Evolutionary conservation across 2,329 filamentous ascomycete genomes (phyloP), one percentile per base, ranked within the genome.

Genomic region (Immersiporthe knoxdaviesiana): DNA sequence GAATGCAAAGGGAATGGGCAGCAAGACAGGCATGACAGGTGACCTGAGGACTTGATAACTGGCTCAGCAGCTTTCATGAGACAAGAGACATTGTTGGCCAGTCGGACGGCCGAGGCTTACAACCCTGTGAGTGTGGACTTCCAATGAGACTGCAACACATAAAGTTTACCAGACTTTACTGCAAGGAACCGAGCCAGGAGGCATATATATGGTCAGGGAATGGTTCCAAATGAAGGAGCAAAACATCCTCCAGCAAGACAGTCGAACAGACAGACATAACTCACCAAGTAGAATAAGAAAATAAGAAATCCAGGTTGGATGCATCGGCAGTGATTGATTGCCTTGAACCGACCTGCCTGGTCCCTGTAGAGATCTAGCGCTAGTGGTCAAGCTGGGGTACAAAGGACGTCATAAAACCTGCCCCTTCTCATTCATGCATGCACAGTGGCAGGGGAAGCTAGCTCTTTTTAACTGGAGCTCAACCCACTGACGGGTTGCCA

Each of bases 321-420:
- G n/a, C 47, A n/a, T 12, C 10, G n/a, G 47, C n/a, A 52, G 44
- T 5, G 12, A 44, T 2, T n/a, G n/a, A n/a, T n/a, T n/a, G n/a
- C n/a, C n/a, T n/a, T n/a, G n/a, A n/a, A n/a, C n/a, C n/a, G n/a
- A n/a, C n/a, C 14, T 59, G 56, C 30, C 56, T 5, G 30, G 10
- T 37, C 56, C 56, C 56, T 59, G 56, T n/a, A 16, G 30, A 59
- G 56, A 59, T 59, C 56, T 59, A 16, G 16, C 56, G 56, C 56
- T 59, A 59, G 32, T 6, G 37, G 56, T 35, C 32, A 11, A 37
- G 30, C 56, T 21, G 56, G 56, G 56, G 56, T 59, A 21, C 16
- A 18, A 10, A 37, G 56, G 56, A 59, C 56, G 56, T 59, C 56
- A 59, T 59, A 54, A 58, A 59, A 35, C 18, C 56, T 37, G 32